Conservation (phyloP, 176 grass and related monocot genomes). For the Triticum aestivum region DNA sequence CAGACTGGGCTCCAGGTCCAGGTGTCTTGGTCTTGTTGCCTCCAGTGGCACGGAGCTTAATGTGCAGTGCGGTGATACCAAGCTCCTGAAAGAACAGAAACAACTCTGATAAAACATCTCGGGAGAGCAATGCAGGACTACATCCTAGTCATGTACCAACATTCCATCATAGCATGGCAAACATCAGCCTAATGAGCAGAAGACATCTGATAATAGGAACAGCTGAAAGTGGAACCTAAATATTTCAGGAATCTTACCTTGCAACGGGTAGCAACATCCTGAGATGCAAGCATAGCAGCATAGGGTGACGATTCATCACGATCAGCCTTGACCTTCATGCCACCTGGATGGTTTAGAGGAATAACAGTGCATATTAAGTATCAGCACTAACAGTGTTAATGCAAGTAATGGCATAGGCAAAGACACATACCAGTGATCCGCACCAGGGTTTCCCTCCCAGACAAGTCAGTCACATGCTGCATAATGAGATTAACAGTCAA, state of each 20-base stretch:
- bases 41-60: constrained; percentile 80
- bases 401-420: background rate
- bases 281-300: constrained; percentile 94
- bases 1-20: constrained; percentile 86
- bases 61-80: constrained; percentile 81
- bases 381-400: background rate
- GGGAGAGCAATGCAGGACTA: background rate
- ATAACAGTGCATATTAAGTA: constrained; percentile 12
- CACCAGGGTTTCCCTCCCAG: constrained; percentile 78
- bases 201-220: background rate
- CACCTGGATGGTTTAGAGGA: constrained; percentile 36
- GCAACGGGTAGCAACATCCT: constrained; percentile 78
- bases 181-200: background rate
- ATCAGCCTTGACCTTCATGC: constrained; percentile 96
- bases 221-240: background rate
- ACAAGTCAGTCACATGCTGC: constrained; percentile 85
- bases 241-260: constrained; percentile 38
- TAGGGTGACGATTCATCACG: constrained; percentile 91
- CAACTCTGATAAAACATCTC: background rate
- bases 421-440: constrained; percentile 62
- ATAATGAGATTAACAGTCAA: constrained; percentile 3
- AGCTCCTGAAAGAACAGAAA: constrained; percentile 53
- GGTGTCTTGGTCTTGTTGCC: constrained; percentile 94
- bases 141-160: background rate
- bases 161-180: background rate